These are phyloP conservation scores for Holtermanniella nyarrowii DNA, from an alignment of 768 basidiomycete genomes.

Conservation along the genomic window DNA sequence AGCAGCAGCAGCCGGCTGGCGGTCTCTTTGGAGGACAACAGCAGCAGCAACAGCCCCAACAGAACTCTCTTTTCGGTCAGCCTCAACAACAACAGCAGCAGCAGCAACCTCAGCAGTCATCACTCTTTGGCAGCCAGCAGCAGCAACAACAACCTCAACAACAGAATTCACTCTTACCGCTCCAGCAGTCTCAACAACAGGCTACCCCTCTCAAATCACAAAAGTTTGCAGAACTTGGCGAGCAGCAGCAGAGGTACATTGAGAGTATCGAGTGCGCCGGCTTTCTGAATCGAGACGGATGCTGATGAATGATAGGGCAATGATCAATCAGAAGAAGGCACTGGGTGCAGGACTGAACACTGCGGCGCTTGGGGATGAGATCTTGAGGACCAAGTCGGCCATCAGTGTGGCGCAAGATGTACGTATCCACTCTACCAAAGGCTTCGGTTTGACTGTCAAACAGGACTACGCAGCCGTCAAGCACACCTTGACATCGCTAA, in stretches of 20 bases:
- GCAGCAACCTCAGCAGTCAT: slow-evolving; percentile 7
- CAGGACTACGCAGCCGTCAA: neutral
- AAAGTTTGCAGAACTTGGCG: slow-evolving; percentile 29
- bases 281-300: neutral
- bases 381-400: slow-evolving; percentile 24
- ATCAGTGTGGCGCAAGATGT: slow-evolving; percentile 27
- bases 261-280: slow-evolving; percentile 31
- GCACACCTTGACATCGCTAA: neutral
- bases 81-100: slow-evolving; percentile 7
- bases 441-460: neutral
- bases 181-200: slow-evolving; percentile 3
- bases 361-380: slow-evolving; percentile 24
- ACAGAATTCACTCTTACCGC: slow-evolving; percentile 6
- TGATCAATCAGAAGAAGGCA: slow-evolving; percentile 27
- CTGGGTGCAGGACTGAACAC: slow-evolving; percentile 17
- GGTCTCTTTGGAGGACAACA: slow-evolving; percentile 8
- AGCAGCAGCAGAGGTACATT: slow-evolving; percentile 20
- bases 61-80: slow-evolving; percentile 3
- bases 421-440: neutral
- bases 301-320: neutral
- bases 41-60: slow-evolving; percentile 2
- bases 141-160: slow-evolving; percentile 5
- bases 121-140: slow-evolving; percentile 4
- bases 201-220: slow-evolving; percentile 13
- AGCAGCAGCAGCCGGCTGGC: neutral